Percentiles rank a stretch among this genome's conserved stretches.
Conservation (phyloP, 345 rosid genomes). For the Ceriops decandra region DNA sequence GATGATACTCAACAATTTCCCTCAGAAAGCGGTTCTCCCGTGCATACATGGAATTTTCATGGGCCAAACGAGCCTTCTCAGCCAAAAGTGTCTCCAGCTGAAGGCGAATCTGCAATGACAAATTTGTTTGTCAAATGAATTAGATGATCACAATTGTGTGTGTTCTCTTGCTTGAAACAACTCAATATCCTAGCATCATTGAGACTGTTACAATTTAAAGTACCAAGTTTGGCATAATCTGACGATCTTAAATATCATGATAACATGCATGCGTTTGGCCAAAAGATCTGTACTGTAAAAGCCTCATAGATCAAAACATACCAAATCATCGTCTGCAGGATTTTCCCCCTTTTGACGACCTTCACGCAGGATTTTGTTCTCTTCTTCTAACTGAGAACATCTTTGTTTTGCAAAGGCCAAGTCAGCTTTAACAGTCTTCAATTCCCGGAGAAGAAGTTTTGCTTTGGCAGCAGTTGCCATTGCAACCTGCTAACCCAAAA, state of each 20-base stretch:
- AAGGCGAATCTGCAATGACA: conserved; percentile 65
- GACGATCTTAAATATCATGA: too few relatives aligned
- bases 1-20: conserved; percentile 95
- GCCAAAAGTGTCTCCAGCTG: conserved; percentile 95
- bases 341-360: conserved; percentile 71
- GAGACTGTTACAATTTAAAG: too few relatives aligned
- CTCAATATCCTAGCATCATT: not conserved
- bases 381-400: conserved; percentile 86
- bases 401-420: conserved; percentile 83
- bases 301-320: conserved; percentile 17
- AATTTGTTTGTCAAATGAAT: not conserved
- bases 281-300: too few relatives aligned
- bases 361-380: conserved; percentile 82
- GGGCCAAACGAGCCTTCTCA: conserved; percentile 92
- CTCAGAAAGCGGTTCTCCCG: conserved; percentile 90
- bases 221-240: too few relatives aligned
- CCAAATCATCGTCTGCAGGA: conserved; percentile 92
- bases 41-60: conserved; percentile 74
- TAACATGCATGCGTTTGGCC: too few relatives aligned
- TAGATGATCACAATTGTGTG: not conserved
- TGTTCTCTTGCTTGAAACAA: not conserved
- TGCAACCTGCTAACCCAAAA: conserved; percentile 62
- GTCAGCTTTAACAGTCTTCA: conserved; percentile 90
- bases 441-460: conserved; percentile 87
- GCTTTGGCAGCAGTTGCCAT: conserved; percentile 99